Base-by-base conservation (phyloP, 2,329 filamentous ascomycete genomes). In the Botrytis fabae region DNA sequence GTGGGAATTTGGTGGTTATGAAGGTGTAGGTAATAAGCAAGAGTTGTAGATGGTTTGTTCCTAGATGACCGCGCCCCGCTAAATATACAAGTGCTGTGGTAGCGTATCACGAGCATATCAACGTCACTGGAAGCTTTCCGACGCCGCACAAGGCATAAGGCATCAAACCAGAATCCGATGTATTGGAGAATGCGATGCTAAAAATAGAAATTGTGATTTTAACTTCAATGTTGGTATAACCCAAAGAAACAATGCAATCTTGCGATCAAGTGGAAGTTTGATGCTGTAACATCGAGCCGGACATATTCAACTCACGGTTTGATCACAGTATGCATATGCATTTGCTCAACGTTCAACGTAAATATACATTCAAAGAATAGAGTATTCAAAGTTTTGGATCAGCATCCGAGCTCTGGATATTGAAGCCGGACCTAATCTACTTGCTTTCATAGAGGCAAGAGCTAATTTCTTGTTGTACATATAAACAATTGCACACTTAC, bases 381-480 rank as follows among this genome's bases (percentile, higher is more conserved):
- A 40, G 54, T 70, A 70, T 70, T 70, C 69, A 70, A 70, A 64
- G 59, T 64, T 42, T 68, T 64, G 69, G 69, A 51, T 70, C 28
- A 44, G 65, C 60, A 64, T 70, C 69, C 69, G 42, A 68, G 48
- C 54, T 38, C 51, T 64, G 57, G 40, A 51, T 64, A 72, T 74
- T 70, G 74, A 73, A 65, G 74, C 75, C 69, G 63, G 57, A 74
- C 73, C 78, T 75, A 74, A 78, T 75, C 74, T 69, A 74, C 74
- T 63, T 74, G 73, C 72, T 59, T 73, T 68, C 35, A 62, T n/a
- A 28, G 59, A 73, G 75, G 73, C 74, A 73, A 75, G 75, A 77
- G 75, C 72, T 78, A 77, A 70, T 60, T 59, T 72, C 54, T 69
- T 71, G 46, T 71, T 77, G 74, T 79, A 79, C 78, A 80, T 78